Evolutionary conservation across 2,329 filamentous ascomycete genomes (phyloP), one percentile per base, ranked within the genome.

Genomic region (Ramichloridium luteum): DNA sequence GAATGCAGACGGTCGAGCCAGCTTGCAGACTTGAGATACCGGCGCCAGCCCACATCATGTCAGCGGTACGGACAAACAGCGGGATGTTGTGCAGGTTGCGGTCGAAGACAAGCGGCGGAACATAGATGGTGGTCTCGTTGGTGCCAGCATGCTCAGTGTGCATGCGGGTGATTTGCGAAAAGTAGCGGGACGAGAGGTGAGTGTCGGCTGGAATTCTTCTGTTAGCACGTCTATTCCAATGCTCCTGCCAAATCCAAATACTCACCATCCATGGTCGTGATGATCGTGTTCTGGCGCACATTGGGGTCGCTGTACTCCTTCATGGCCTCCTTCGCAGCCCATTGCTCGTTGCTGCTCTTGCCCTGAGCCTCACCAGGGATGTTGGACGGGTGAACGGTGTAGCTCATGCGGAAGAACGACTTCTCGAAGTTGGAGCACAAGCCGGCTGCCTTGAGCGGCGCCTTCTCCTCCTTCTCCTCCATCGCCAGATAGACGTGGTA

Each of bases 401-500:
- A 75, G 45, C 73, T 70, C 45, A 83, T 75, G 36, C 67, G 68
- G 25, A 72, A 70, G 50, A 83, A 82, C 36, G 67, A 72, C 47
- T 71, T 71, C 40, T 67, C 57, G 44, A 79, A 81, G 37, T 70
- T 67, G 28, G 70, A 64, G n/a, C 75, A 65, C 11, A 82, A 60
- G 6, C 61, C 62, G 36, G 66, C 59, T 8, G 77, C 77, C 54
- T 81, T 82, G 28, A 65, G 55, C 37, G 72, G 67, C 8, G 65
- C 70, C 28, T 70, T 65, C 30, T 60, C 57, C 50, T 83, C 78
- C 36, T 77, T 72, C 45, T 75, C 61, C 49, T 82, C 78, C 77
- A 82, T 82, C 13, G 72, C 78, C 16, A 83, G 64, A 48, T 76
- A 81, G 32, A 83, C 61, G 63, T 82, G 77, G 51, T 82, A 83